Base-by-base conservation (phyloP, 169 alveolate genomes). In the Neospora caninum region DNA sequence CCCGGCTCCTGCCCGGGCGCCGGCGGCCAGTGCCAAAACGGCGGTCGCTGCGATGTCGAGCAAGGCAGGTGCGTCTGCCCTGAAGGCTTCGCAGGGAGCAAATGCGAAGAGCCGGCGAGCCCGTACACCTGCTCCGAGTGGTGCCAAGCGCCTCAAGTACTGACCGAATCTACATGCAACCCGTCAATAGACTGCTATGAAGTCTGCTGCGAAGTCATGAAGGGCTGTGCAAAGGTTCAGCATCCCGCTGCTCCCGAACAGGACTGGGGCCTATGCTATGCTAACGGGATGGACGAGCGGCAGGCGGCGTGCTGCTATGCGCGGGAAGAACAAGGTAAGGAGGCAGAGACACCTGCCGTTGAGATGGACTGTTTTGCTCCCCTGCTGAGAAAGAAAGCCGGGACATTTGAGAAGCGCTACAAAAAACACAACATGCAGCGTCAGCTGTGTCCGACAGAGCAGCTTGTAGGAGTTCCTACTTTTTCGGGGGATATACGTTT, bases 11-110 rank as follows among this genome's bases (percentile, higher is more conserved):
- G 93, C 88, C 80, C 88, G 78, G 92, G 38, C 82, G 78, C 89
- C 67, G 91, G 43, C 39, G 86, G 95, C 84, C 87, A 86, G 69
- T 93, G 95, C 36, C 83, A 67, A 38, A 93, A 93, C 53, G 89
- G 91, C 87, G 95, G 95, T 67, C 29, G 83, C 43, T 93, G 95
- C 43, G 70, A 93, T 39, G 82, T 73, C 82, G 91, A 82, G 53
- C n/a, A 36, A 29, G 95, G 95, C 38, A 34, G 27, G 31, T 93
- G 95, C 84, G 43, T n/a, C 45, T 93, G 95, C 83, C 87, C 83
- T 0, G 93, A 69, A 10, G 93, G 95, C 10, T 93, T 34, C 42
- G 22, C 88, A 64, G 95, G 95, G 25, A 36, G 67, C 78, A 58
- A 70, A 2, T 93, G 95, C 84, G 95, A 93, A 54, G 82, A 91